These are phyloP conservation scores for Asterochloris sp. DNA, from an alignment of 139 green algal genomes.

Conservation along the genomic window DNA sequence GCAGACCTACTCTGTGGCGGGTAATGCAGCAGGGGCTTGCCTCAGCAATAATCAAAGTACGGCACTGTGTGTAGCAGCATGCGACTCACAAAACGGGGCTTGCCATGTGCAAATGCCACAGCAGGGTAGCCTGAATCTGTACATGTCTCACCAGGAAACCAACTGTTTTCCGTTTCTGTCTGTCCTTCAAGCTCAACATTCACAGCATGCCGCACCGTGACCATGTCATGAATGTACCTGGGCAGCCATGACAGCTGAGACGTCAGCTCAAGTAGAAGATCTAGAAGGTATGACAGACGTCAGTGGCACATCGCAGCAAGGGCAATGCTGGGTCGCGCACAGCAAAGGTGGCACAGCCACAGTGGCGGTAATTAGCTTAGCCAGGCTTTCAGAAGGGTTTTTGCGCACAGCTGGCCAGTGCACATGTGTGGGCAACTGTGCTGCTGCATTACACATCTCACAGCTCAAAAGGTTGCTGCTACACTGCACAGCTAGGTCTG, in stretches of 20 bases:
- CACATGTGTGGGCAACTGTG: neutral
- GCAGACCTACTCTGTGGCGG: too few species aligned
- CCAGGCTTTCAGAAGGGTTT: neutral
- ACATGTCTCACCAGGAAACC: slow-evolving; percentile 36
- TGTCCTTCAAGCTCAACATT: slow-evolving; percentile 13
- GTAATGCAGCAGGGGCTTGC: too few species aligned
- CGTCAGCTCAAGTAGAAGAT: slow-evolving; percentile 46
- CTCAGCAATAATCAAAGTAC: too few species aligned
- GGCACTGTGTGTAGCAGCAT: too few species aligned
- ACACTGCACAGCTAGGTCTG: neutral
- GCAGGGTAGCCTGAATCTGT: too few species aligned
- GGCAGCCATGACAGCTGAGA: slow-evolving; percentile 43
- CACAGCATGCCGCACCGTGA: slow-evolving; percentile 31
- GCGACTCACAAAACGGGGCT: too few species aligned
- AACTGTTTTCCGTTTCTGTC: slow-evolving; percentile 46
- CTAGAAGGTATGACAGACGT: slow-evolving; percentile 20
- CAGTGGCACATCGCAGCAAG: slow-evolving; percentile 5
- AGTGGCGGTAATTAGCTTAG: neutral
- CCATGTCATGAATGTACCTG: slow-evolving; percentile 49
- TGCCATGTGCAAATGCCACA: too few species aligned
- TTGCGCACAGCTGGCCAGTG: neutral
- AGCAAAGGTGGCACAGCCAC: neutral
- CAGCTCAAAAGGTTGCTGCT: neutral
- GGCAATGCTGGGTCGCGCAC: too few species aligned
- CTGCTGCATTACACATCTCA: neutral